Percentiles rank a stretch among this genome's conserved stretches.
These are phyloP conservation scores for Phytophthora nicotianae DNA, from an alignment of 352 stramenopile species.

Conservation along the genomic window DNA sequence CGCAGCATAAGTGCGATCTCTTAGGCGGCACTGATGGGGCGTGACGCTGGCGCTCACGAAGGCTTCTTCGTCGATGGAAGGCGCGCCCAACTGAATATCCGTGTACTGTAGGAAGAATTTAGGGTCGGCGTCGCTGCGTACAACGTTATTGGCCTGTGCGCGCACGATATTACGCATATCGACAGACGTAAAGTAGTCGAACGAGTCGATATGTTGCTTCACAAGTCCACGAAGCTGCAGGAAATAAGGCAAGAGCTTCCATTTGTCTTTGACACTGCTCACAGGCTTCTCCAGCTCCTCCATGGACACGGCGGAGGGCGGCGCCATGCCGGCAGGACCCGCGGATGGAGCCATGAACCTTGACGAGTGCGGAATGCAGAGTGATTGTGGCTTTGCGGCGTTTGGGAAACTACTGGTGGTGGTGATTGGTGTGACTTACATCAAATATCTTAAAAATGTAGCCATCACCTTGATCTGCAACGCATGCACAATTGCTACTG, in stretches of 20 bases:
- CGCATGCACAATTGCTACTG: background rate
- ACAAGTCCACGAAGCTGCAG: slow-evolving; percentile 92
- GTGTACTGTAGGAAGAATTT: slow-evolving; percentile 99
- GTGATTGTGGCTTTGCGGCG: slow-evolving; percentile 15
- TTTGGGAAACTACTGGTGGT: slow-evolving; percentile 30
- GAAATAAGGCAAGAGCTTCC: slow-evolving; percentile 98
- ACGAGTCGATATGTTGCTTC: slow-evolving; percentile 99
- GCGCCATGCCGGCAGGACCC: slow-evolving; percentile 12
- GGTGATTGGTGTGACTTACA: slow-evolving; percentile 7
- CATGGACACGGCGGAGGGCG: slow-evolving; percentile 40
- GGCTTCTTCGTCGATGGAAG: slow-evolving; percentile 97
- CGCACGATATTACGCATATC: slow-evolving; percentile 99
- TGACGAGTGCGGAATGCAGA: slow-evolving; percentile 34
- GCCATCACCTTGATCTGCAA: slow-evolving; percentile 17
- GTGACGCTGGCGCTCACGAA: slow-evolving; percentile 94
- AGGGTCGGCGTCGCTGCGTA: slow-evolving; percentile 94
- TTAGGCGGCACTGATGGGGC: slow-evolving; percentile 97
- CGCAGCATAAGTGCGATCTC: slow-evolving; percentile 99
- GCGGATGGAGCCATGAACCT: slow-evolving; percentile 41
- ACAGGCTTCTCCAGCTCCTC: slow-evolving; percentile 78
- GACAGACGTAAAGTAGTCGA: slow-evolving; percentile 99
- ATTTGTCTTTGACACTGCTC: slow-evolving; percentile 94
- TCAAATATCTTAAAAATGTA: background rate
- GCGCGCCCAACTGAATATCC: slow-evolving; percentile 97
- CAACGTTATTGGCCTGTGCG: slow-evolving; percentile 91